Evolutionary conservation across 208 protist species (phyloP).

Genomic region (Tritrichomonas foetus): DNA sequence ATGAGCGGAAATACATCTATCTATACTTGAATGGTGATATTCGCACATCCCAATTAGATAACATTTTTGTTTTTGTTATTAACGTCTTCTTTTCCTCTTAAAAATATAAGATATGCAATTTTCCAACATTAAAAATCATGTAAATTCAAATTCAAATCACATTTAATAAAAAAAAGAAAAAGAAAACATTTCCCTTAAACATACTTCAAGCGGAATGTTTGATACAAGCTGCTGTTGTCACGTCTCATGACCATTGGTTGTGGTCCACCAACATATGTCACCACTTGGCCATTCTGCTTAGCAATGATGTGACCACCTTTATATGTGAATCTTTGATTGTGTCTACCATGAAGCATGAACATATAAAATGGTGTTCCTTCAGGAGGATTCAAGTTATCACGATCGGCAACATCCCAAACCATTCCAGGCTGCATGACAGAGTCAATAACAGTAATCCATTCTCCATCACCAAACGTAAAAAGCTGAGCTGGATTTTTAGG

Average conservation of each 20-base stretch:
- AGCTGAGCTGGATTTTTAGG: neutral
- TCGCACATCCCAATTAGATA: too few species aligned
- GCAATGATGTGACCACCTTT: neutral
- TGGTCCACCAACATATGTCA: neutral
- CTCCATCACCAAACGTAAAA: neutral
- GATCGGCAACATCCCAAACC: neutral
- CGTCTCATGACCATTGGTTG: neutral
- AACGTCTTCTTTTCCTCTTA: too few species aligned
- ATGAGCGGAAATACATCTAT: too few species aligned
- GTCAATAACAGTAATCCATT: neutral
- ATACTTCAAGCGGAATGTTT: too few species aligned
- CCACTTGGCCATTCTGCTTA: neutral
- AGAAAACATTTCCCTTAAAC: too few species aligned
- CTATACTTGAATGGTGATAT: too few species aligned
- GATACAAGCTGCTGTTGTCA: too few species aligned
- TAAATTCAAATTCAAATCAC: too few species aligned
- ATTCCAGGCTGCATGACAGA: neutral
- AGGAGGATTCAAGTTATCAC: neutral
- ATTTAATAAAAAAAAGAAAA: too few species aligned
- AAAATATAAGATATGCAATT: too few species aligned
- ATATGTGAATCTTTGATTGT: constrained; percentile 3
- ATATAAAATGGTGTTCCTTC: neutral
- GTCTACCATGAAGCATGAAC: neutral
- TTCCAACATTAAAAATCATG: too few species aligned
- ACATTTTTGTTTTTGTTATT: too few species aligned